These are phyloP conservation scores for Hondaea fermentalgiana DNA, from an alignment of 108 stramenopile genomes.

Conservation along the genomic window DNA sequence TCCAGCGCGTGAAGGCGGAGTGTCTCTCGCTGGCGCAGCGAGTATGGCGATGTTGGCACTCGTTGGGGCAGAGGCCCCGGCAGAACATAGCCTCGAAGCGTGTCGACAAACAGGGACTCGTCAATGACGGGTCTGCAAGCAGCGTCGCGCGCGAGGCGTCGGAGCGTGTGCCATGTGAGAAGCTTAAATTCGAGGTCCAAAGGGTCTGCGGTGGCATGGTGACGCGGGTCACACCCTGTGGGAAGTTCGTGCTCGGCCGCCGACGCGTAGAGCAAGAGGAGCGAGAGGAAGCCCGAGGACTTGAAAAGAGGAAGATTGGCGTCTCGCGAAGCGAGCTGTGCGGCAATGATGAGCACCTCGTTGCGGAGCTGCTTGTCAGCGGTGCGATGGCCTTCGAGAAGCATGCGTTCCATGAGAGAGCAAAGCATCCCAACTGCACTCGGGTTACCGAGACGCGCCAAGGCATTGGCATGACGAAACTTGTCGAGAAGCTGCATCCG, in stretches of 20 bases:
- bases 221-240: neutral
- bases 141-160: neutral
- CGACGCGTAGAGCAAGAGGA: neutral
- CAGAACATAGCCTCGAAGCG: neutral
- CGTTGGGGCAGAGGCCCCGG: neutral
- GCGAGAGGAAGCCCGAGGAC: neutral
- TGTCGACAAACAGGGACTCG: neutral
- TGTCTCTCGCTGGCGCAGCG: neutral
- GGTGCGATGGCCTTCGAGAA: neutral
- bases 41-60: neutral
- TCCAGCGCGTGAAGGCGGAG: neutral
- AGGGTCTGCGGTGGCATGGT: neutral
- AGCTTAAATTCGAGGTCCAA: neutral
- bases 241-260: neutral
- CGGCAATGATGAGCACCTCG: constrained; percentile 13
- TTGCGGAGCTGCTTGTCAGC: neutral
- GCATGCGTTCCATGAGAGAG: neutral
- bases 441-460: neutral
- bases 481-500: constrained; percentile 18
- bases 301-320: neutral
- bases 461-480: neutral
- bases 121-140: neutral
- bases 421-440: neutral
- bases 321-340: neutral
- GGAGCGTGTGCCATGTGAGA: neutral